A percentile compares a stretch with the other conserved stretches of the same genome.
phyloP scores from a whole-genome alignment of 768 basidiomycete genomes.

The Termitomyces sp. region DNA sequence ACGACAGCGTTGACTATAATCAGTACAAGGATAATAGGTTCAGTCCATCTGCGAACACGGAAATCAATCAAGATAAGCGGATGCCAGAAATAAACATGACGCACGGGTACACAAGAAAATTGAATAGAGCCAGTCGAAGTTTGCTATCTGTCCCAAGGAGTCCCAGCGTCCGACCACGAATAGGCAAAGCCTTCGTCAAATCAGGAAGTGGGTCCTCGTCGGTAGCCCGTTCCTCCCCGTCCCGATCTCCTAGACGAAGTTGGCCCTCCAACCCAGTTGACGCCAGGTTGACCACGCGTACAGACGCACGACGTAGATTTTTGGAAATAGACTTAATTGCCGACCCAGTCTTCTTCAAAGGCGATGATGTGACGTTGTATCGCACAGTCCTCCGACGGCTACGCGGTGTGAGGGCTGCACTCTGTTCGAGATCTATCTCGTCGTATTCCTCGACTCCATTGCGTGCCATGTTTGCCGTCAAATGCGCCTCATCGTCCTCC shows the following conservation, averaged over 20 bases:
- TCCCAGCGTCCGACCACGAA: conserved; percentile 79
- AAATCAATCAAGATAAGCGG: background rate
- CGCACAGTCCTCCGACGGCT: conserved; percentile 41
- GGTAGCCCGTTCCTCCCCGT: conserved; percentile 32
- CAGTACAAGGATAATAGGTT: conserved; percentile 76
- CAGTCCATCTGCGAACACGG: conserved; percentile 62
- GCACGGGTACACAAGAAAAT: conserved; percentile 69
- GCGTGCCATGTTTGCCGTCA: conserved; percentile 51
- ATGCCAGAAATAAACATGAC: conserved; percentile 26
- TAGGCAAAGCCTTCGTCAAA: conserved; percentile 39
- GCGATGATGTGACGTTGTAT: conserved; percentile 53
- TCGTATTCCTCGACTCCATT: conserved; percentile 26
- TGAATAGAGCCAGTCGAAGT: conserved; percentile 60
- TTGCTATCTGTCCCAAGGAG: conserved; percentile 67
- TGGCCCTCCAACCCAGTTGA: conserved; percentile 58
- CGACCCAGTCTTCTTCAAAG: conserved; percentile 57
- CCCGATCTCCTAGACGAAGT: conserved; percentile 48
- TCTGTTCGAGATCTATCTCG: conserved; percentile 46
- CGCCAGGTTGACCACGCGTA: conserved; percentile 81
- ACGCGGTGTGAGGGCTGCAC: conserved; percentile 35
- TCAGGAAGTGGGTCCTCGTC: conserved; percentile 38
- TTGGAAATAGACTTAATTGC: conserved; percentile 56
- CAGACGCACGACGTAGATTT: conserved; percentile 58
- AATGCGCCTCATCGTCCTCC: conserved; percentile 56
- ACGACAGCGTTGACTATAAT: conserved; percentile 84